These are phyloP conservation scores for Andrographis paniculata DNA, from an alignment of 305 asterid species.

Conservation along the genomic window DNA sequence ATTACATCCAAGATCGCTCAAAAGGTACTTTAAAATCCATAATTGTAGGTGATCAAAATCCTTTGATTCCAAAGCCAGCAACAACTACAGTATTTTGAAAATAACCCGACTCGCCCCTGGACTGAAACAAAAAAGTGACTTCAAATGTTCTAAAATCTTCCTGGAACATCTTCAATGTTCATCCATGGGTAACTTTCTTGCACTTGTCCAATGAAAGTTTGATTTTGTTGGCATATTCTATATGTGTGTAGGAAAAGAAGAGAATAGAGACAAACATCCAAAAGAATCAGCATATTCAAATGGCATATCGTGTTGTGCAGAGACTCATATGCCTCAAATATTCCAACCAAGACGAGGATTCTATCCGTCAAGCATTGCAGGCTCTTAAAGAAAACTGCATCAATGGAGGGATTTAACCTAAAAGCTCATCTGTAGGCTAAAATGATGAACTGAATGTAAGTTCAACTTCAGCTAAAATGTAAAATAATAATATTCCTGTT, in stretches of 20 bases:
- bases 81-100: not conserved
- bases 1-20: constrained; percentile 64
- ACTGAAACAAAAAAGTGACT: no score
- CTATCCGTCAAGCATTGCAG: constrained; percentile 69
- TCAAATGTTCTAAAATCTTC: no score
- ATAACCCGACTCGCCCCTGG: no score
- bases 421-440: not conserved
- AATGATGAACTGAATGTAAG: no score
- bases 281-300: constrained; percentile 47
- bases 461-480: no score
- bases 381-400: constrained; percentile 52
- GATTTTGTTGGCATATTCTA: not conserved
- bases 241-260: constrained; percentile 49
- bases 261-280: constrained; percentile 46
- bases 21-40: constrained; percentile 31
- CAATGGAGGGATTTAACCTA: constrained; percentile 33
- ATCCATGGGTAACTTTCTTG: no score
- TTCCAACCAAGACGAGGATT: constrained; percentile 74
- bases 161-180: not conserved
- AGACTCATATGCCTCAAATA: constrained; percentile 77
- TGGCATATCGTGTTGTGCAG: constrained; percentile 68
- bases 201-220: no score
- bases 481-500: no score
- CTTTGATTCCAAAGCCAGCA: not conserved
- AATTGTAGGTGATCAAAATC: not conserved